Evolutionary conservation across 164 flowering plant species (phyloP).

Genomic region (Magnolia kwangsiensis): DNA sequence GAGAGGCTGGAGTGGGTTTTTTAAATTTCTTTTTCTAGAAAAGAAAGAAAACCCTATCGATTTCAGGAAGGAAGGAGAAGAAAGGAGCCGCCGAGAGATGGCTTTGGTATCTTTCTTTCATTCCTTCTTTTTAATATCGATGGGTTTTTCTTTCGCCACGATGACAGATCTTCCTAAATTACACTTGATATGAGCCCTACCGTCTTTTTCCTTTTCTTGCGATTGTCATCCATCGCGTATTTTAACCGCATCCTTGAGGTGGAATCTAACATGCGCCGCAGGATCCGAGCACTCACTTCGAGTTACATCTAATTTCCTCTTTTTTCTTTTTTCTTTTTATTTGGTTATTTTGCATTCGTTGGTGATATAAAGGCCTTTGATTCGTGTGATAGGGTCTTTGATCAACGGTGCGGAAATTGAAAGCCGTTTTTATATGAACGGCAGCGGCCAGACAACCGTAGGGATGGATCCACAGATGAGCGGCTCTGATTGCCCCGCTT

Average conservation of each 20-base stretch:
- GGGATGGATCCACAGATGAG: conserved; percentile 68
- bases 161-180: conserved; percentile 32
- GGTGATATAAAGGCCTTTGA: background rate
- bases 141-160: conserved; percentile 25
- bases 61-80: conserved; percentile 5
- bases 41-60: background rate
- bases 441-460: conserved; percentile 90
- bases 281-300: background rate
- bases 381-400: background rate
- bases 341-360: conserved; percentile 13
- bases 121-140: background rate
- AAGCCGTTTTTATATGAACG: conserved; percentile 24
- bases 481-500: conserved; percentile 28
- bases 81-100: conserved; percentile 18
- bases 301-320: background rate
- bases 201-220: background rate
- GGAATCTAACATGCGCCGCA: background rate
- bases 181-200: conserved; percentile 67
- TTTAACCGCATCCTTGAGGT: background rate
- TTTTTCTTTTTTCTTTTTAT: background rate
- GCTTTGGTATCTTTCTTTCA: conserved; percentile 18
- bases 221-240: background rate
- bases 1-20: conserved; percentile 65
- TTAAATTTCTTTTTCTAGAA: background rate
- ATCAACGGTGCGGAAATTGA: conserved; percentile 32